These are phyloP conservation scores for Lepidium aucheri DNA, from an alignment of 345 rosid genomes.

Conservation along the genomic window DNA sequence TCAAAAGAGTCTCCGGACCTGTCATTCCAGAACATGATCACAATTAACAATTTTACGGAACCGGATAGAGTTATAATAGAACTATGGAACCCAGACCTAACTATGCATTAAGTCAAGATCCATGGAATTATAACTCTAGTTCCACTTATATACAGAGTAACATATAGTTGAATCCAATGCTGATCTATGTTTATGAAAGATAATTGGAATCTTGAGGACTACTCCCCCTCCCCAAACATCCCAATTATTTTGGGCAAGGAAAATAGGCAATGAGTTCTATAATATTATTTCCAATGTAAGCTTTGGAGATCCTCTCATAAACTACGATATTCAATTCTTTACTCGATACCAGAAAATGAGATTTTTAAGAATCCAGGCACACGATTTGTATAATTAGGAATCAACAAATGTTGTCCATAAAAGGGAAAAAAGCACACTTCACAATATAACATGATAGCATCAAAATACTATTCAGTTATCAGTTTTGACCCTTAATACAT, in stretches of 20 bases:
- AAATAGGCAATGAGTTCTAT: background rate
- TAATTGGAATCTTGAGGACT: background rate
- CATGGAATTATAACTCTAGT: background rate
- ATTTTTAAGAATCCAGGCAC: background rate
- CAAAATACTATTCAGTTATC: background rate
- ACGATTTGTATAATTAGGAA: background rate
- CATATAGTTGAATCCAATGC: background rate
- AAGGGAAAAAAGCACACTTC: background rate
- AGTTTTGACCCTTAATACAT: background rate
- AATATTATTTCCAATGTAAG: background rate
- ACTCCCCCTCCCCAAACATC: background rate
- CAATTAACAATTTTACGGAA: background rate
- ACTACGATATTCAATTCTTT: background rate
- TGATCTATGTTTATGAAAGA: background rate
- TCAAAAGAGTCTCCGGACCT: conserved; percentile 86
- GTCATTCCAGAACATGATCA: conserved; percentile 21
- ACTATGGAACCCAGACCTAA: too few species aligned
- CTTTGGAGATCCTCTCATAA: background rate
- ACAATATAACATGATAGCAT: background rate
- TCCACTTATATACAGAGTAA: background rate
- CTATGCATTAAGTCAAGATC: background rate
- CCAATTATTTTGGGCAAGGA: background rate
- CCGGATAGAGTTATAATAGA: background rate
- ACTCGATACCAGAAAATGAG: background rate
- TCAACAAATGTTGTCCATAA: background rate